Base-by-base conservation (phyloP, 441 rosid genomes). In the Iberis amara region DNA sequence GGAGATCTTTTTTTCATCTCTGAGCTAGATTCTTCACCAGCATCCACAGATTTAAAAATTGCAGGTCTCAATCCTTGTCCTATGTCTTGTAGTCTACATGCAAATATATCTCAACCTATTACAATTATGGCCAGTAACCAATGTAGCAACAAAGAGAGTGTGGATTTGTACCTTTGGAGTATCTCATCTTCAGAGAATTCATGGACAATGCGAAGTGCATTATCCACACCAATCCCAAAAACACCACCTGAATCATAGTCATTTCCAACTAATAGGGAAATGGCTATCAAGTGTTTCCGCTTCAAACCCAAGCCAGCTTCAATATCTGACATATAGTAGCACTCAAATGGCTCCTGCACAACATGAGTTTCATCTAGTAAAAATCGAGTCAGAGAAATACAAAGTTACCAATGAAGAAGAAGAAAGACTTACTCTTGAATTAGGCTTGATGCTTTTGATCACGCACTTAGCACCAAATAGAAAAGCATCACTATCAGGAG, bases 401-500 rank as follows among this genome's bases (percentile, higher is more conserved):
- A 0, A n/a, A 11, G 27, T 11, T 3, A 48, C 13, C 21, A 39
- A 27, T 3, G 18, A 30, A 23, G 31, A 31, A 31, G 32, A 28
- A 28, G 32, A 28, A 35, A 44, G 30, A 64, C 72, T 56, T 73
- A 91, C 96, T 69, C 70, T 76, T 43, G 91, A 62, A 61, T 83
- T 82, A 41, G 95, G 95, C 53, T 59, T 80, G 78, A 91, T 51
- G 69, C 59, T 60, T 76, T 91, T 91, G 39, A 91, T 73, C 28
- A 91, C 85, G 52, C 85, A 91, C 47, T 61, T 75, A 46, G 96
- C 94, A 56, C 95, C 95, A 69, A 69, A 91, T 39, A 91, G 87
- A 67, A 91, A 88, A 12, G 94, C 91, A 73, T 91, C 98, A 56
- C 94, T 85, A 39, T 88, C 98, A 64, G 91, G 75, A 9, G 96